phyloP scores from a whole-genome alignment of 1,284 basidiomycete species.

The Leucocoprinus gongylophorus region DNA sequence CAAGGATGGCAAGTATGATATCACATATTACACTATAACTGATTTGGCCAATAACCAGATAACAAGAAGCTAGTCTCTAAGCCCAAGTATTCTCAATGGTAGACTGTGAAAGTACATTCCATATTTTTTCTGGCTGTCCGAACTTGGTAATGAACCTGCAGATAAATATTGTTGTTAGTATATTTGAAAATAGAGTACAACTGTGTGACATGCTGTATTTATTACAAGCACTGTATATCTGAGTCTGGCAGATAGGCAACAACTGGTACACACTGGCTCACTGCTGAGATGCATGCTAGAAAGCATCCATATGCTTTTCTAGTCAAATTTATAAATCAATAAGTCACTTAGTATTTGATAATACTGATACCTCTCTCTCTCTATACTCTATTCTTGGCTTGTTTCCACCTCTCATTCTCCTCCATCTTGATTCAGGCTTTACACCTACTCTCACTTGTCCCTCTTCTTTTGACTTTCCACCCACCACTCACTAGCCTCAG shows the following conservation, averaged over 20 bases:
- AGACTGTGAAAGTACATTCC: slow-evolving; percentile 50
- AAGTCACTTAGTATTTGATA: slow-evolving; percentile 57
- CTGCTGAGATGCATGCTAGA: slow-evolving; percentile 63
- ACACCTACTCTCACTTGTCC: slow-evolving; percentile 68
- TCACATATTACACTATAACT: slow-evolving; percentile 64
- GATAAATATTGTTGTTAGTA: slow-evolving; percentile 52
- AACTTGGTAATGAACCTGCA: slow-evolving; percentile 69
- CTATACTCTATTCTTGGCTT: slow-evolving; percentile 53
- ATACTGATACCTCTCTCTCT: slow-evolving; percentile 72
- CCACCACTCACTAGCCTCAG: slow-evolving; percentile 20
- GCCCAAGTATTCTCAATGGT: slow-evolving; percentile 62
- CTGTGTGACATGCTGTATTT: slow-evolving; percentile 57
- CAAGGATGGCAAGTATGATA: too few relatives aligned
- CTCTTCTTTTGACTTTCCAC: slow-evolving; percentile 50
- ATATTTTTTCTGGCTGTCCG: slow-evolving; percentile 61
- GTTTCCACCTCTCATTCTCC: slow-evolving; percentile 57
- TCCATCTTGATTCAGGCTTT: slow-evolving; percentile 58
- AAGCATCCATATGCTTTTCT: slow-evolving; percentile 50
- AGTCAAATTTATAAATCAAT: slow-evolving; percentile 33
- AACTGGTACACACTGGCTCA: slow-evolving; percentile 49
- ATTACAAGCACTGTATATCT: slow-evolving; percentile 60
- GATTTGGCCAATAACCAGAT: slow-evolving; percentile 70
- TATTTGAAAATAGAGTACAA: slow-evolving; percentile 55
- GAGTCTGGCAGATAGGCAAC: slow-evolving; percentile 44
- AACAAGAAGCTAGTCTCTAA: slow-evolving; percentile 63